Evolutionary conservation across 164 flowering plant genomes (phyloP).

Genomic region (Dillenia suffruticosa): DNA sequence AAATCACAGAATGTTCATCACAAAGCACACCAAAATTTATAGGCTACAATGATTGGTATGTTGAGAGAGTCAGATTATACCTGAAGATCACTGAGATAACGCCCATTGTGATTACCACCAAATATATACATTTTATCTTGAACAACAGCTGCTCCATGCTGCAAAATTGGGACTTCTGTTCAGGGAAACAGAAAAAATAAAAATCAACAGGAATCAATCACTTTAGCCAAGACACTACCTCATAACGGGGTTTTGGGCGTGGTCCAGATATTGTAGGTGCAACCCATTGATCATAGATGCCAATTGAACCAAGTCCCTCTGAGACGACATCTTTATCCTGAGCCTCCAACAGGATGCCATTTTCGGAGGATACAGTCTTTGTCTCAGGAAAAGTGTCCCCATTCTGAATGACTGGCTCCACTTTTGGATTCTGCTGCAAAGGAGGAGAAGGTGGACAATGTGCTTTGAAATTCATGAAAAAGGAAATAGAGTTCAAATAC

Average conservation of each 20-base stretch:
- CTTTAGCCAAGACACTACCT: constrained; percentile 39
- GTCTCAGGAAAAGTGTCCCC: constrained; percentile 61
- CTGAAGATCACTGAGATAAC: constrained; percentile 96
- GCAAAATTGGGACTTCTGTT: constrained; percentile 9
- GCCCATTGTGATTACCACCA: constrained; percentile 99
- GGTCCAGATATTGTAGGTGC: constrained; percentile 78
- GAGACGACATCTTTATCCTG: constrained; percentile 86
- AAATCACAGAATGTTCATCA: neutral
- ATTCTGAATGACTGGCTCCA: constrained; percentile 49
- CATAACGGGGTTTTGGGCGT: constrained; percentile 88
- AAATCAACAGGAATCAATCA: neutral
- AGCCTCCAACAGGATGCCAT: constrained; percentile 55
- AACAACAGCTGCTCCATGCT: constrained; percentile 94
- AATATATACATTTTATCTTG: constrained; percentile 91
- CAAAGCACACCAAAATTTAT: neutral
- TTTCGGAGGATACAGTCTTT: constrained; percentile 63
- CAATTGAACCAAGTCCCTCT: constrained; percentile 68
- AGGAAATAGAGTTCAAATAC: too few species aligned
- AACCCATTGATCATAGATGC: constrained; percentile 90
- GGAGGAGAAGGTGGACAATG: neutral
- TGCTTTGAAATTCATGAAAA: too few species aligned
- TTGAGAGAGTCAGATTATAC: constrained; percentile 28
- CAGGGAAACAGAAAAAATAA: constrained; percentile 1
- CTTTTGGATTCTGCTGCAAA: constrained; percentile 44
- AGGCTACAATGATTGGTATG: neutral